Evolutionary conservation across 78 protist species (phyloP).

Genomic region (Tieghemostelium lacteum): DNA sequence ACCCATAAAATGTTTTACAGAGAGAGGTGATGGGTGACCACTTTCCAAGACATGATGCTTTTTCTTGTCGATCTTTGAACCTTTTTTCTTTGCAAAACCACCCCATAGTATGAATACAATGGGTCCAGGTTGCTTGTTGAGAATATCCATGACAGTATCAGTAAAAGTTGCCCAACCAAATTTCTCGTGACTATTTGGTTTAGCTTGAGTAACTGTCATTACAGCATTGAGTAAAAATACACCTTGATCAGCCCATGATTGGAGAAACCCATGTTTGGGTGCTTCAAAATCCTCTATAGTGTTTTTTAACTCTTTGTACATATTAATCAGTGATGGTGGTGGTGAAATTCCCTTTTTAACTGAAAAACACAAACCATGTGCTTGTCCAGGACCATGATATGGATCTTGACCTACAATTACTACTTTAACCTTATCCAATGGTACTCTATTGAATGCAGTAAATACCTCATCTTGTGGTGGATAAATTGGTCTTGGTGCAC

Average conservation of each 20-base stretch:
- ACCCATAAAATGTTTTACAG: conserved; percentile 5
- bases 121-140: background rate
- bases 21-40: conserved; percentile 84
- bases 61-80: background rate
- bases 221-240: conserved; percentile 86
- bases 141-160: conserved; percentile 66
- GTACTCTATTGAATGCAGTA: conserved; percentile 71
- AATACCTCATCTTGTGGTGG: conserved; percentile 80
- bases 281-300: conserved; percentile 29
- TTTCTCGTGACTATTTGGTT: conserved; percentile 82
- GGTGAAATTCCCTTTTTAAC: conserved; percentile 64
- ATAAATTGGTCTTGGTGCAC: conserved; percentile 23
- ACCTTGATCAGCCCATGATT: conserved; percentile 88
- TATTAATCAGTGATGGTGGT: conserved; percentile 83
- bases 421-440: conserved; percentile 76
- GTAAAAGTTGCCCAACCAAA: conserved; percentile 90
- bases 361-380: conserved; percentile 88
- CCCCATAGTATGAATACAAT: conserved; percentile 85
- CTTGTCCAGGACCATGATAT: conserved; percentile 78
- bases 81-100: conserved; percentile 72
- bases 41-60: conserved; percentile 43
- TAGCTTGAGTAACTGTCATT: conserved; percentile 72
- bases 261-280: conserved; percentile 77
- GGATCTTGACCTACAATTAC: conserved; percentile 93
- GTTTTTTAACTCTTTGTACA: conserved; percentile 80